Evolutionary conservation across 208 protist genomes (phyloP).

Genomic region (Phytomonas serpens): DNA sequence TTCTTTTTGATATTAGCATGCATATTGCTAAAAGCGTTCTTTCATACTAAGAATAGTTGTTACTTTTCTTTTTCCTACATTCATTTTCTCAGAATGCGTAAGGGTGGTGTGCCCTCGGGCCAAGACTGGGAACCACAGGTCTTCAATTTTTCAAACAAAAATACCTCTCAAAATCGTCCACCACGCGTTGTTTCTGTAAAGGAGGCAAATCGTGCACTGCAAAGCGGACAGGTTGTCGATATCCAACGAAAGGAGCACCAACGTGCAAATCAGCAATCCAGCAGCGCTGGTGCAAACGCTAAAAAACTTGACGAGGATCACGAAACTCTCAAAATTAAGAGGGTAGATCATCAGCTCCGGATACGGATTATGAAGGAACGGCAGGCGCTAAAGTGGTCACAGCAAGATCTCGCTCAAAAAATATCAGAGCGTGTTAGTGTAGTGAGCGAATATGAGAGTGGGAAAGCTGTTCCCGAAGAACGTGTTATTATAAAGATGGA

Average conservation of each 20-base stretch:
- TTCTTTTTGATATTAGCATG: neutral
- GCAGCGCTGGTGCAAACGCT: conserved; percentile 59
- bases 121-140: conserved; percentile 89
- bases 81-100: conserved; percentile 8
- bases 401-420: conserved; percentile 77
- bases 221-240: conserved; percentile 55
- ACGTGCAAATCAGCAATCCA: conserved; percentile 55
- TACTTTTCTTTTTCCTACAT: neutral
- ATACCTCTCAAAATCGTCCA: conserved; percentile 14
- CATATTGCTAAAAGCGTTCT: conserved; percentile 2
- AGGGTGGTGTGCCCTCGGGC: conserved; percentile 21
- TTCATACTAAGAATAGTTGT: conserved; percentile 7
- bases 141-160: conserved; percentile 63
- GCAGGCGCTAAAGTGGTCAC: conserved; percentile 78
- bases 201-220: conserved; percentile 67
- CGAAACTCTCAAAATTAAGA: conserved; percentile 81
- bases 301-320: conserved; percentile 86
- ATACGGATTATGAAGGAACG: conserved; percentile 75
- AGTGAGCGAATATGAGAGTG: conserved; percentile 91
- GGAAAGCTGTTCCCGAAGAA: conserved; percentile 90
- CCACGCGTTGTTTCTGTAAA: conserved; percentile 47
- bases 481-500: conserved; percentile 92
- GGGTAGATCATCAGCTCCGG: conserved; percentile 68
- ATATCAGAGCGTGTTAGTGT: conserved; percentile 80
- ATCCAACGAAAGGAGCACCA: conserved; percentile 65